phyloP scores from a whole-genome alignment of 1,284 basidiomycete genomes.

The Caloboletus firmus region DNA sequence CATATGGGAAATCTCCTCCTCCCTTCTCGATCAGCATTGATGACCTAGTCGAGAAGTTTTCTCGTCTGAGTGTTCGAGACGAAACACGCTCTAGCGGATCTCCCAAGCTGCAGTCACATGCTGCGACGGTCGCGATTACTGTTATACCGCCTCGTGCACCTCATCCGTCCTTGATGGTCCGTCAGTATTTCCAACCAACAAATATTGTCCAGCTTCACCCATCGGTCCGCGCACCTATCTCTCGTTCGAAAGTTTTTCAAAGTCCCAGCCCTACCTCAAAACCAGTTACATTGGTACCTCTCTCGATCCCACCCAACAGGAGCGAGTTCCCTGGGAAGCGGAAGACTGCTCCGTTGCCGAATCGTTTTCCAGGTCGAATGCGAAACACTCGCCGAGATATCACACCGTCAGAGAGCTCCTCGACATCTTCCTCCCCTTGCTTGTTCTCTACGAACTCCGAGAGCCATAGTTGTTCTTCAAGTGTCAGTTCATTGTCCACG shows the following conservation, averaged over 20 bases:
- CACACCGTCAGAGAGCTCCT: constrained; percentile 12
- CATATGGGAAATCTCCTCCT: fast-evolving
- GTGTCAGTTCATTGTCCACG: background rate
- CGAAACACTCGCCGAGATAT: background rate
- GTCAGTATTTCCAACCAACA: background rate
- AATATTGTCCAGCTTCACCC: background rate
- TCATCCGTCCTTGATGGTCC: constrained; percentile 18
- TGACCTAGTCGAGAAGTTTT: constrained; percentile 17
- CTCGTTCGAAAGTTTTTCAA: constrained; percentile 4
- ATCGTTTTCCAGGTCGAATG: background rate
- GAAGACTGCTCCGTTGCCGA: constrained; percentile 13
- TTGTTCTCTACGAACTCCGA: constrained; percentile 4
- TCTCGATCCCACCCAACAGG: background rate
- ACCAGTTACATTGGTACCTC: constrained; percentile 16
- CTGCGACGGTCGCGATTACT: constrained; percentile 23
- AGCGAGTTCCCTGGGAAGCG: background rate
- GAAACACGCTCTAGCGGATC: background rate
- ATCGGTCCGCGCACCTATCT: background rate
- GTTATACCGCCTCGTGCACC: constrained; percentile 20
- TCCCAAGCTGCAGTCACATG: background rate
- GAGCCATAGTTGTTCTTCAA: constrained; percentile 4
- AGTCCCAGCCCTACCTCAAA: background rate
- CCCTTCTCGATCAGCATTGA: background rate
- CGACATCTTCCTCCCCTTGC: background rate
- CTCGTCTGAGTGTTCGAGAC: constrained; percentile 18